Base-by-base conservation (phyloP, 2,329 filamentous ascomycete genomes). In the Boeremia exigua region DNA sequence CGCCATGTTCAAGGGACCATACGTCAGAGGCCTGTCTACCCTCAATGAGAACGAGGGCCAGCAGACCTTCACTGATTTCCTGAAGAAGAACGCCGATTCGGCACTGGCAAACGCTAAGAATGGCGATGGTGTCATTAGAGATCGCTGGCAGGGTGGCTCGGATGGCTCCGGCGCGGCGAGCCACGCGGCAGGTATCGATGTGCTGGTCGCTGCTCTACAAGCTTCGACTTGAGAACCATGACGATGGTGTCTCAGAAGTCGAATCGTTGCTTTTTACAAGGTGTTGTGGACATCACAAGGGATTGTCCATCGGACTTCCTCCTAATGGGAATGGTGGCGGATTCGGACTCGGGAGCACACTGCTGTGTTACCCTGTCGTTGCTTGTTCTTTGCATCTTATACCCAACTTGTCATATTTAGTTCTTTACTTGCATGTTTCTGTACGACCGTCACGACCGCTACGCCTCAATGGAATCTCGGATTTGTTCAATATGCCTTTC, bases 101-200 rank as follows among this genome's bases (percentile, higher is more conserved):
- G 63, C 64, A 6, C 70, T 70, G 67, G 49, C 45, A 8, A 70
- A 69, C 29, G 67, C 65, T 15, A 70, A 61, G 38, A 61, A 63
- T 32, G 65, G 72, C 9, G 72, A 76, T 4, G 79, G 82, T 59
- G 75, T 80, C 60, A 72, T 89, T 5, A 82, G 84, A 6, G 78
- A 86, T 6, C 75, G 80, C 4, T 89, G 87, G 86, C 78, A 82
- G 6, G 87, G 86, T 0, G 84, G 85, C 0, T 80, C 80, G 25
- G 66, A 66, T 0, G 78, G 80, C 34, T 81, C 78, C 1, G 77
- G 77, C 58, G 81, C 84, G 0, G 78, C 82, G 34, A 84, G 84
- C n/a, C 87, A 89, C 42, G 85, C 84, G 65, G 82, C 82, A 23
- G 87, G 85, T 0, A 74, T 89, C 63, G 87, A 89, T 74, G 81